Base-by-base conservation (phyloP, 2,329 filamentous ascomycete species). In the Talaromyces funiculosus region DNA sequence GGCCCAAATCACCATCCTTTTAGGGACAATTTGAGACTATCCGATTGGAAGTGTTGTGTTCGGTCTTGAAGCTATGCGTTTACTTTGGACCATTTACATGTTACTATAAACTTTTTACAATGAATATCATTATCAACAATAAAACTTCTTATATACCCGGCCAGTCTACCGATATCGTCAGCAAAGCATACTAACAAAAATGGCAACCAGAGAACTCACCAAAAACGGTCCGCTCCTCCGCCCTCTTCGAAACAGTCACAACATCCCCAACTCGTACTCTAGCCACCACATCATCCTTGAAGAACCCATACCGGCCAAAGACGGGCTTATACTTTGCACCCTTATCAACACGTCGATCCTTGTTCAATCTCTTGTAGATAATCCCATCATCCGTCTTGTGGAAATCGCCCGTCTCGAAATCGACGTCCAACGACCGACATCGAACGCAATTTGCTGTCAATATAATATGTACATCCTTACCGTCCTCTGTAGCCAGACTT, bases 261-360 rank as follows among this genome's bases (percentile, higher is more conserved):
- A 80, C 74, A 71, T 88, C 82, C 1, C 85, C 85, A 37, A 87
- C 78, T 2, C 71, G 72, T 53, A 88, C 72, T 51, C 68, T 66
- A n/a, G 72, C 67, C 16, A 71, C 72, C 33, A 69, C 68, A 20
- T 66, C 68, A 18, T 65, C 67, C 24, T 72, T 73, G 43, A 88
- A 72, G 69, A 90, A 90, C 0, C 81, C 86, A 73, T 91, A 91
- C 47, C 88, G 80, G 9, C 89, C 89, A 78, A 92, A 92, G 8
- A 90, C 80, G 12, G 89, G 88, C 62, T 81, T 83, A 71, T 84
- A 90, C 69, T 84, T 88, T 35, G 77, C 77, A 0, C 89, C 89
- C n/a, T 71, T 64, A 68, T 92, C 89, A 6, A 92, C 87, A 60
- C 88, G 81, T 20, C 89, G 80, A 72, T 91, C 86, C 56, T 79